Evolutionary conservation across 495 filamentous ascomycete genomes (phyloP), one percentile per base, ranked within the genome.

Genomic region (Lentithecium fluviatile): DNA sequence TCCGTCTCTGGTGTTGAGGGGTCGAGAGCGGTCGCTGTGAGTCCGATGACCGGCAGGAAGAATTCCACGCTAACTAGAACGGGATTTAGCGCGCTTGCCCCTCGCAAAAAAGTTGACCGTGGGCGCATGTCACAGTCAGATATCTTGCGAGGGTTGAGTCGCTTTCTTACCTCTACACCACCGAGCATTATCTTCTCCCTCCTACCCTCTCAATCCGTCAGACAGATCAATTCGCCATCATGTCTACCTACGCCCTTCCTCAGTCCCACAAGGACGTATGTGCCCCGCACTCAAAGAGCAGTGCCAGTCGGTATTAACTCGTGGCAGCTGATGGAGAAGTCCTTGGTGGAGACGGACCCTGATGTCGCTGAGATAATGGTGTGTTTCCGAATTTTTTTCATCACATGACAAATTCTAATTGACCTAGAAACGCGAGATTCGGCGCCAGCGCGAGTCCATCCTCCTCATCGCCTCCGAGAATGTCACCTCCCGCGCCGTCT

Each of bases 401-500:
- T 3, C 10, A 38, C 21, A 32, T 10, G 50, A 51, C 48, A 12
- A 51, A 45, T 38, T 21, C 62, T 66, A 59, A 67, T 46, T 29
- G n/a, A 40, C 32, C 37, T 46, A 96, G 92, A 86, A 91, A 78
- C 82, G 88, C 64, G 95, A 97, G 77, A 90, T 98, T 70, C 86
- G 96, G 82, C 89, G 94, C 72, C 94, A 99, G 80, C 87, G 92
- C 69, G 92, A 97, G 81, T 97, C 92, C 65, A 90, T 99, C 78
- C 90, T 97, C 72, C 84, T 99, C 75, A 99, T 99, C 70, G 95
- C 90, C 73, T 94, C 89, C 55, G 89, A 94, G 73, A 93, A 93
- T 77, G 85, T 95, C 71, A 94, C 90, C 34, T 93, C 90, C 42
- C 88, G 88, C 47, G 89, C 89, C 52, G 90, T 94, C 61, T 93